Conservation (phyloP, 169 alveolate genomes). For the Fabrea salina region DNA sequence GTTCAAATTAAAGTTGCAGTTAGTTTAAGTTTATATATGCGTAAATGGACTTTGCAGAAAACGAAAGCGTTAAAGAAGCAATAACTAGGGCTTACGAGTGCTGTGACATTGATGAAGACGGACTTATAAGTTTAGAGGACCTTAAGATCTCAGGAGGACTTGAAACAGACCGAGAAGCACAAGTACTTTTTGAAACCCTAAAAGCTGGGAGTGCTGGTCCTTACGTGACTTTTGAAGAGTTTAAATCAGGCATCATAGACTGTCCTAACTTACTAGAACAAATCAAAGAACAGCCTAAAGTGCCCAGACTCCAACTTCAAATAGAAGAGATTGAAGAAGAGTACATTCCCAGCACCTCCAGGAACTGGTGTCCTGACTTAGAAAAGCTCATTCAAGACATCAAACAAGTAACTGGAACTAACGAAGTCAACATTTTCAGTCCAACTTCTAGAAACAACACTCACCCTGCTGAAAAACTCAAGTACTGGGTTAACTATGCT, state of each 20-base stretch:
- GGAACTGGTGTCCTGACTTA: background rate
- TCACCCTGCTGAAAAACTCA: background rate
- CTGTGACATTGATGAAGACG: slow-evolving; percentile 13
- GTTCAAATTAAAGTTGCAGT: too few relatives aligned
- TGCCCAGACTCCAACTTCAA: background rate
- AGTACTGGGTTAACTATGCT: background rate
- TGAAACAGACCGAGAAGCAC: background rate
- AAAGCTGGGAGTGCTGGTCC: background rate
- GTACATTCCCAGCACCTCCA: background rate
- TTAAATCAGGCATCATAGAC: slow-evolving; percentile 3
- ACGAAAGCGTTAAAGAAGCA: too few relatives aligned
- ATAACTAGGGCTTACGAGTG: background rate
- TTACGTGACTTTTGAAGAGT: background rate
- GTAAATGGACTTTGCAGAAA: too few relatives aligned
- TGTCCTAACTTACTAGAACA: background rate
- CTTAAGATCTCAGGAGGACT: background rate
- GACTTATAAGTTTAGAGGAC: background rate
- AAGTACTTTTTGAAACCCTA: background rate
- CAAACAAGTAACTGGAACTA: background rate
- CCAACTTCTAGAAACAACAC: background rate
- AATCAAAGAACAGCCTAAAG: background rate
- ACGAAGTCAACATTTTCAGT: background rate
- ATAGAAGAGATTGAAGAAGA: background rate
- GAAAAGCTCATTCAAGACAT: background rate
- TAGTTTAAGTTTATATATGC: too few relatives aligned